Conservation (phyloP, 495 filamentous ascomycete species). For the Neurospora sp. region DNA sequence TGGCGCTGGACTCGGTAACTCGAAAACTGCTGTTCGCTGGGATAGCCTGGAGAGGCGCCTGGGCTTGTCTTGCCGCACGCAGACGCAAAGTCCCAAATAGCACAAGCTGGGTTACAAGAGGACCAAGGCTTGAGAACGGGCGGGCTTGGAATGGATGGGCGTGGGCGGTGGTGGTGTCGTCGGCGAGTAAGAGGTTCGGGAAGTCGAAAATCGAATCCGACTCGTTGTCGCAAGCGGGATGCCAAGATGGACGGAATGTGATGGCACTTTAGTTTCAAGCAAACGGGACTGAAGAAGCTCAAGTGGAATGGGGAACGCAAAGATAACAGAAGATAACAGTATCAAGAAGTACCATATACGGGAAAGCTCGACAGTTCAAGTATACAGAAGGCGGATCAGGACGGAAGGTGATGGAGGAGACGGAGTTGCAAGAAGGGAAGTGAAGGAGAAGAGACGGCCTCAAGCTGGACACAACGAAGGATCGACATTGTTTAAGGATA, state of each 20-base stretch:
- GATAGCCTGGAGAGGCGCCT: background rate
- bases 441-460: background rate
- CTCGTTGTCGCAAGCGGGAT: background rate
- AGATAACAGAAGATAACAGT: background rate
- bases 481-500: background rate
- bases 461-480: background rate
- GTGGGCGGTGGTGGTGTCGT: background rate
- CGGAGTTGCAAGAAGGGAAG: background rate
- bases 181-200: background rate
- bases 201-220: background rate
- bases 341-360: background rate
- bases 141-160: background rate
- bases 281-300: background rate
- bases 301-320: background rate
- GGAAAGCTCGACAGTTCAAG: background rate
- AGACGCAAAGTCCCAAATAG: background rate
- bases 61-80: background rate
- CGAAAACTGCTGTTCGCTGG: background rate
- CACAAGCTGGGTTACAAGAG: background rate
- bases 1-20: background rate
- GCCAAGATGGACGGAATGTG: background rate
- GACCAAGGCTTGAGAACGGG: background rate
- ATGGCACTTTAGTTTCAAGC: background rate
- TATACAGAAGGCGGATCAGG: background rate
- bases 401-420: background rate